Evolutionary conservation across 192 early-diverging fungal genomes (phyloP).

Genomic region (Rhizoclosmatium globosum): DNA sequence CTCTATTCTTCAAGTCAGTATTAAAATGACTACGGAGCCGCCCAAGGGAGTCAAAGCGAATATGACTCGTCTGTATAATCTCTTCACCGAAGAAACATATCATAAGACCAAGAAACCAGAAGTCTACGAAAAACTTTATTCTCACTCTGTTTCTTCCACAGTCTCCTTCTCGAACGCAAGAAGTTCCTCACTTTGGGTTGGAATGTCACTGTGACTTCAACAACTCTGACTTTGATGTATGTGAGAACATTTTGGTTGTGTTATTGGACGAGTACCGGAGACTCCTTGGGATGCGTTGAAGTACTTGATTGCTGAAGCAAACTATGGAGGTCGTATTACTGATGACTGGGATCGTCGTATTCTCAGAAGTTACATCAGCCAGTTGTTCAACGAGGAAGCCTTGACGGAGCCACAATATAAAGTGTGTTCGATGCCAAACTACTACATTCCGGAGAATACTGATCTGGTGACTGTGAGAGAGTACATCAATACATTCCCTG

Average conservation of each 20-base stretch:
- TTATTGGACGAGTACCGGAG: slow-evolving; percentile 65
- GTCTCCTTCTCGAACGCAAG: slow-evolving; percentile 64
- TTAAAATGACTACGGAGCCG: slow-evolving; percentile 73
- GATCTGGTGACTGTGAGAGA: slow-evolving; percentile 54
- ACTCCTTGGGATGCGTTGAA: slow-evolving; percentile 72
- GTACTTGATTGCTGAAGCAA: slow-evolving; percentile 71
- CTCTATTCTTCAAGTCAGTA: slow-evolving; percentile 64
- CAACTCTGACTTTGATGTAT: slow-evolving; percentile 73
- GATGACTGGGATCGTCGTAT: slow-evolving; percentile 71
- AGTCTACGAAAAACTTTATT: slow-evolving; percentile 65
- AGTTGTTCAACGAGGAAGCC: slow-evolving; percentile 64
- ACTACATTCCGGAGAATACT: slow-evolving; percentile 61
- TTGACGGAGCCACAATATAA: slow-evolving; percentile 55
- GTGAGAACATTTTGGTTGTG: slow-evolving; percentile 63
- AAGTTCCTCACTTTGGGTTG: slow-evolving; percentile 71
- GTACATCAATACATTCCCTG: slow-evolving; percentile 62
- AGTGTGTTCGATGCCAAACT: slow-evolving; percentile 56
- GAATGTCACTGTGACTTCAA: slow-evolving; percentile 72
- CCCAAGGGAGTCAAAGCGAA: slow-evolving; percentile 70
- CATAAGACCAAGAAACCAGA: slow-evolving; percentile 52
- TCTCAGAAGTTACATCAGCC: slow-evolving; percentile 67
- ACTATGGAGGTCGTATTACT: slow-evolving; percentile 69
- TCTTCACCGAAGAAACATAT: slow-evolving; percentile 60
- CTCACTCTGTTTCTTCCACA: slow-evolving; percentile 67
- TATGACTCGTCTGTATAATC: slow-evolving; percentile 55